These are phyloP conservation scores for Dendrocalamus sinicus DNA, from an alignment of 176 grass and related monocot species.

Conservation along the genomic window DNA sequence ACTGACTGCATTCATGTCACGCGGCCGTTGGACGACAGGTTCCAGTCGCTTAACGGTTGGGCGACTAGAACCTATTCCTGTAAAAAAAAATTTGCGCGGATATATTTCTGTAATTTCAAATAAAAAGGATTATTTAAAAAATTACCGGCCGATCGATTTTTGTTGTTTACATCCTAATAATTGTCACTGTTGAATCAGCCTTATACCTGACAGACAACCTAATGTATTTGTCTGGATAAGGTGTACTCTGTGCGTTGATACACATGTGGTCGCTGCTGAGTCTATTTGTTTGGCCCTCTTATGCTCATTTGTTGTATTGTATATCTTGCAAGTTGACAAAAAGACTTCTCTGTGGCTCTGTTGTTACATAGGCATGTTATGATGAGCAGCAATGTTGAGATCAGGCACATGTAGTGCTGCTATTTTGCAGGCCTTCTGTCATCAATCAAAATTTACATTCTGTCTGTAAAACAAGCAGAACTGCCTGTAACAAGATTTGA, in stretches of 20 bases:
- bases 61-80: too few species aligned
- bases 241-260: conserved; percentile 14
- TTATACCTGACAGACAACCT: conserved; percentile 3
- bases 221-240: conserved; percentile 34
- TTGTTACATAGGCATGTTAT: background rate
- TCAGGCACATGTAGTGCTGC: background rate
- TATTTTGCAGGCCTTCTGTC: background rate
- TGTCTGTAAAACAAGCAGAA: background rate
- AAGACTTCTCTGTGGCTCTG: background rate
- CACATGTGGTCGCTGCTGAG: background rate
- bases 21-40: too few species aligned
- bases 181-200: background rate
- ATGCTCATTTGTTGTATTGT: background rate
- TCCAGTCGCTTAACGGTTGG: too few species aligned
- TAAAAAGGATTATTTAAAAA: too few species aligned
- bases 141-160: background rate
- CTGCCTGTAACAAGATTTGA: background rate
- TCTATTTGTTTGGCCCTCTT: background rate
- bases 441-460: background rate
- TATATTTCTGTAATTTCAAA: too few species aligned
- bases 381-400: conserved; percentile 8
- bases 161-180: conserved; percentile 50
- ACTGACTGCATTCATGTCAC: too few species aligned
- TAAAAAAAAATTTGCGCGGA: too few species aligned
- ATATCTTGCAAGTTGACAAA: background rate